Evolutionary conservation across 129 eudicot species (phyloP).

Genomic region (Escallonia herrerae): DNA sequence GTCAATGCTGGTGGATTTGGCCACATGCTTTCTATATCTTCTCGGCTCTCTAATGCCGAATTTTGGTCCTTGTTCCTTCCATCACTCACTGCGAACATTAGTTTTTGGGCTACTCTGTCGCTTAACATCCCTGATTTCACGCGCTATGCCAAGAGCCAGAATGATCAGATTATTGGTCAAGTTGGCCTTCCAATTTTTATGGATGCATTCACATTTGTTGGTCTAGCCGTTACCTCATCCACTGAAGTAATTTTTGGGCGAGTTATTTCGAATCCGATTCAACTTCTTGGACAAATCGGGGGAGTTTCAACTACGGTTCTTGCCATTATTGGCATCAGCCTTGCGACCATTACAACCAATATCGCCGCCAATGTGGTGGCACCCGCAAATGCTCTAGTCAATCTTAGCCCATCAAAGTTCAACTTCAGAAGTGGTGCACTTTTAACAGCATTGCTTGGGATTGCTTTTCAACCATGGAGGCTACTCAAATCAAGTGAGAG

Average conservation of each 20-base stretch:
- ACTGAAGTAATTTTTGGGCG: conserved; percentile 75
- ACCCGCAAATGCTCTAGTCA: conserved; percentile 83
- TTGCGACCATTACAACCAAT: conserved; percentile 83
- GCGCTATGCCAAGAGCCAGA: conserved; percentile 63
- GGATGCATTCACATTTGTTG: conserved; percentile 90
- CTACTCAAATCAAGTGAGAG: conserved; percentile 86
- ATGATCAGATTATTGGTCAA: conserved; percentile 79
- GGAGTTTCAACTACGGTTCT: conserved; percentile 53
- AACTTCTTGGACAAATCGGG: conserved; percentile 65
- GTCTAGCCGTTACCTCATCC: conserved; percentile 87
- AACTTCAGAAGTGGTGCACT: conserved; percentile 71
- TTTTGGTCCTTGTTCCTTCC: conserved; percentile 89
- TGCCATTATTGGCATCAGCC: conserved; percentile 73
- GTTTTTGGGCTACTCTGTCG: conserved; percentile 90
- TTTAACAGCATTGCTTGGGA: conserved; percentile 77
- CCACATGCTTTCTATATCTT: conserved; percentile 50
- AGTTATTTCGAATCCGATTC: conserved; percentile 65
- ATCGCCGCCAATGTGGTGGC: conserved; percentile 94
- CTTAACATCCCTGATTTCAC: conserved; percentile 95
- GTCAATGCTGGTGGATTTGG: conserved; percentile 74
- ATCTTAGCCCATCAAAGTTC: conserved; percentile 66
- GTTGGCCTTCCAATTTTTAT: conserved; percentile 77
- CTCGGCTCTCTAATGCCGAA: conserved; percentile 49
- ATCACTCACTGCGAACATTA: conserved; percentile 80
- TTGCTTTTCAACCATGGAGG: conserved; percentile 90